Evolutionary conservation across 192 early-diverging fungal genomes (phyloP), one percentile per base, ranked within the genome.

Genomic region (Neocallimastix lanati): DNA sequence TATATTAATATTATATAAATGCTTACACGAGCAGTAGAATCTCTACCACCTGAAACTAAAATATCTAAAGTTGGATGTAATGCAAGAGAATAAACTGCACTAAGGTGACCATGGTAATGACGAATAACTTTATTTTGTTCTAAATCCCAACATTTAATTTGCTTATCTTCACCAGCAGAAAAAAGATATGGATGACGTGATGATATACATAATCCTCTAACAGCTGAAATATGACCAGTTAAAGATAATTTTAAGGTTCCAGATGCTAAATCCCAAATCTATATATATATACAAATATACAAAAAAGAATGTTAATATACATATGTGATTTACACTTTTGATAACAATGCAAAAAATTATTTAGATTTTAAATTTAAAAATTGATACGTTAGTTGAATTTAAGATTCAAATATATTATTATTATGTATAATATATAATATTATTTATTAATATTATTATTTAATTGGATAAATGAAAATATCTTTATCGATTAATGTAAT

Each of bases 81-180:
- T 21, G 90, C 89, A 78, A 99, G 78, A 25, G 93, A 90, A 82
- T 98, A 99, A 21, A 99, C 92, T 35, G 96, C 98, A 50, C 92
- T 93, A 36, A 99, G 84, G 86, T 99, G 98, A 0, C 98, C 98
- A 81, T 99, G 96, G 83, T 99, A 99, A 82, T 98, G 96, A 18
- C 98, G 92, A 81, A 99, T 97, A 77, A 98, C 98, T 83, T 98
- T 98, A 88, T 99, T 99, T 81, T 93, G 18, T 86, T 99, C 98
- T 76, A 99, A 84, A 86, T 99, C 98, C 98, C 98, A 99, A 85
- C 96, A 99, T 83, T 97, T 98, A 79, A 99, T 93, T 90, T 93
- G 92, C 83, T 99, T 99, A 86, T 99, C 98, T 83, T 99, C 98
- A 77, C 96, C 98, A 80, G 90, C 91, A 2, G 96, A 98, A 81